Conservation (phyloP, 345 rosid genomes). For the Passiflora organensis region DNA sequence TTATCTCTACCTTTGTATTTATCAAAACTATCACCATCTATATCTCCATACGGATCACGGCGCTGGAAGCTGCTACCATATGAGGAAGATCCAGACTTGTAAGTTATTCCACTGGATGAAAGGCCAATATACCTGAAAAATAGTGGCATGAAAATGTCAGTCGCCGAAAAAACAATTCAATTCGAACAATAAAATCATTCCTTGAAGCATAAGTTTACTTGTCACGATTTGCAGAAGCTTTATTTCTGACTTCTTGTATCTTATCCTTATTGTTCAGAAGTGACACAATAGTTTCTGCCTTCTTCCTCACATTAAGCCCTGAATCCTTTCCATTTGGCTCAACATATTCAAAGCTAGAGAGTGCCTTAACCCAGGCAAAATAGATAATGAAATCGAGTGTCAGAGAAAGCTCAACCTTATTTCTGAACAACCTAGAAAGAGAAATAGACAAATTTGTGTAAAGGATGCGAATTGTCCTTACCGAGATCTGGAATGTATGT, state of each 20-base stretch:
- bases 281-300: conserved; percentile 66
- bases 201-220: conserved; percentile 49
- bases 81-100: conserved; percentile 62
- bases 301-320: conserved; percentile 94
- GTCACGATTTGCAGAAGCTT: conserved; percentile 87
- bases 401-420: conserved; percentile 17
- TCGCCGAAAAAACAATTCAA: conserved; percentile 5
- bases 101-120: conserved; percentile 73
- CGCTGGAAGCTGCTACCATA: conserved; percentile 44
- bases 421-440: background rate
- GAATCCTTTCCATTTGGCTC: conserved; percentile 94
- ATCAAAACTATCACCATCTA: conserved; percentile 46
- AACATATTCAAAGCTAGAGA: conserved; percentile 85
- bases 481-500: conserved; percentile 93
- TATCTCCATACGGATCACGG: conserved; percentile 47
- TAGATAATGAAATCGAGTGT: conserved; percentile 17
- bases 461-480: conserved; percentile 32
- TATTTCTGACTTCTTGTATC: conserved; percentile 78
- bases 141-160: conserved; percentile 12
- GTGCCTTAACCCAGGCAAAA: conserved; percentile 52
- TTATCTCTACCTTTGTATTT: conserved; percentile 43
- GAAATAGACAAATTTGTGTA: conserved; percentile 5
- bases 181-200: conserved; percentile 4
- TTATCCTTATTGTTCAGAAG: conserved; percentile 81
- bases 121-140: conserved; percentile 80